phyloP scores from a whole-genome alignment of 2,329 filamentous ascomycete genomes.

The Aspergillaceae sp. region DNA sequence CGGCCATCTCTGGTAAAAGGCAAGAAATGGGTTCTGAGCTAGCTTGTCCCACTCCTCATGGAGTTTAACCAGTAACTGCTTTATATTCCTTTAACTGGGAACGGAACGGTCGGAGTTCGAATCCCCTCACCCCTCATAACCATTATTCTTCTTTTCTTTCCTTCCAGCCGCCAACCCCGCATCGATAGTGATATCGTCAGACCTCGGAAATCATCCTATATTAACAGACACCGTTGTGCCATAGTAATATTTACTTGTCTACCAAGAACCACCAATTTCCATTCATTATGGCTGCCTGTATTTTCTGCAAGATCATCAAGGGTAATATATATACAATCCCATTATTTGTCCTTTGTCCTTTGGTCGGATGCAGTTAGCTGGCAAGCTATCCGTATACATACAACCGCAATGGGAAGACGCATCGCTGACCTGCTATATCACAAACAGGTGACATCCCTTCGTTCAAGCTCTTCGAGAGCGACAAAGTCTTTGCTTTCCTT shows the following conservation, averaged over 20 bases:
- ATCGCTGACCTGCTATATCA: not conserved
- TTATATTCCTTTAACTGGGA: constrained; percentile 3
- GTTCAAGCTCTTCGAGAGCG: constrained; percentile 91
- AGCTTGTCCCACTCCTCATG: constrained; percentile 58
- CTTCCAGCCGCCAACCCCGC: constrained; percentile 11
- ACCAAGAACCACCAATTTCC: too few species aligned
- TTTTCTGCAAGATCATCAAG: constrained; percentile 99
- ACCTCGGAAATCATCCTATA: not conserved
- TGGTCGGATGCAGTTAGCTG: too few species aligned
- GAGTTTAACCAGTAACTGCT: not conserved
- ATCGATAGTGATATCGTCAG: constrained; percentile 3
- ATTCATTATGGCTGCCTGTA: constrained; percentile 53
- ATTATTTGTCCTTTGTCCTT: constrained; percentile 1
- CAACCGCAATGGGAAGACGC: not conserved
- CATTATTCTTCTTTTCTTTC: constrained; percentile 4
- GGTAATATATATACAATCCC: constrained; percentile 41
- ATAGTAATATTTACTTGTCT: too few species aligned
- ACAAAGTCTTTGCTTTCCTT: constrained; percentile 89
- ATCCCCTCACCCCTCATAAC: not conserved
- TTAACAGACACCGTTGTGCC: too few species aligned
- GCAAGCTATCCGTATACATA: too few species aligned
- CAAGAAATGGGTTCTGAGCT: constrained; percentile 66
- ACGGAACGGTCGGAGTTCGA: constrained; percentile 20
- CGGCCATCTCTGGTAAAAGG: constrained; percentile 75
- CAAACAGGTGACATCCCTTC: constrained; percentile 79